A percentile compares a stretch with the other conserved stretches of the same genome.
phyloP scores from a whole-genome alignment of 208 protist species.

The Acanthamoeba lenticulata region DNA sequence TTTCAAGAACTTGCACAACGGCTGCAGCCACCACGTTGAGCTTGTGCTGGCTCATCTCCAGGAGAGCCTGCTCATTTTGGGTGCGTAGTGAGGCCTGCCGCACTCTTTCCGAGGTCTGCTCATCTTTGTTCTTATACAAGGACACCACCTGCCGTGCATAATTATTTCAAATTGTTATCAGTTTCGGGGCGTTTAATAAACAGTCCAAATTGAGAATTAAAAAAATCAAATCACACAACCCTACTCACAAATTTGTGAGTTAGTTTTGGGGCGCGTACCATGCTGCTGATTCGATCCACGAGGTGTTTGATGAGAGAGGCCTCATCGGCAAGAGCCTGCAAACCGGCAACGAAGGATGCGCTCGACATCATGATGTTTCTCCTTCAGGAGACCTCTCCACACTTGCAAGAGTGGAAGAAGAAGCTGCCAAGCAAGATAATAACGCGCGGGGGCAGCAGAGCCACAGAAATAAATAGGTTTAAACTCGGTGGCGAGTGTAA shows the following conservation, averaged over 20 bases:
- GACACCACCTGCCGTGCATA: not conserved
- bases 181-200: not conserved
- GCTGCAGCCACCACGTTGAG: not conserved
- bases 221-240: not conserved
- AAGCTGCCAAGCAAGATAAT: too few species aligned
- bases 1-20: not conserved
- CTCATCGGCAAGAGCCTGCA: not conserved
- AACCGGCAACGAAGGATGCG: not conserved
- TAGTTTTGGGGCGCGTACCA: not conserved
- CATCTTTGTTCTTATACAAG: not conserved
- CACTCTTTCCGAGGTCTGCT: not conserved
- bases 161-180: not conserved
- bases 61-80: not conserved
- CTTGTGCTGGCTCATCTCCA: constrained; percentile 1
- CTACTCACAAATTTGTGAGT: not conserved
- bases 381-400: too few species aligned
- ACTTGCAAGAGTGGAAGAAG: too few species aligned
- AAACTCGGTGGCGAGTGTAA: not conserved
- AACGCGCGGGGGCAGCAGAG: too few species aligned
- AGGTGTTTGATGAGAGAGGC: not conserved
- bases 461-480: too few species aligned
- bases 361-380: not conserved
- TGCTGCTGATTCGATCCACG: constrained; percentile 25
- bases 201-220: too few species aligned
- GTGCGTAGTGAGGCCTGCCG: not conserved